These are phyloP conservation scores for Spathaspora sp. DNA, from an alignment of 805 yeast species.

Conservation along the genomic window DNA sequence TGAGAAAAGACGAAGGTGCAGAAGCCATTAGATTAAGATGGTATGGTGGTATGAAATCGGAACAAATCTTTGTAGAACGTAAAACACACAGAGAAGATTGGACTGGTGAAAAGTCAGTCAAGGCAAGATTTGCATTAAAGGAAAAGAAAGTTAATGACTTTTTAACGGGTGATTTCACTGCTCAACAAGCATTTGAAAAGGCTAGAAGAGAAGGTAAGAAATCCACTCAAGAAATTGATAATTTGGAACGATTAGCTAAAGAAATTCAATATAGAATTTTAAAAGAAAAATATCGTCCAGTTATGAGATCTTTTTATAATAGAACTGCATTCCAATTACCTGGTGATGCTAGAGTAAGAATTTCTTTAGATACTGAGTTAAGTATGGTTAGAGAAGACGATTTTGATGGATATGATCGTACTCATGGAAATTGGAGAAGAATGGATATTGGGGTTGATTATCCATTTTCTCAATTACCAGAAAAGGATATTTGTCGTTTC, in stretches of 20 bases:
- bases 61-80: slow-evolving; percentile 91
- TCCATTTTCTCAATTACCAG: slow-evolving; percentile 86
- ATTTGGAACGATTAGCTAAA: slow-evolving; percentile 84
- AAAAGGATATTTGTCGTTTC: slow-evolving; percentile 83
- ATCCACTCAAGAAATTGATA: slow-evolving; percentile 80
- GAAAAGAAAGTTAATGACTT: slow-evolving; percentile 88
- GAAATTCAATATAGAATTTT: slow-evolving; percentile 90
- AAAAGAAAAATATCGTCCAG: slow-evolving; percentile 85
- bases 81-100: slow-evolving; percentile 99
- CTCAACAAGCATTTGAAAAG: slow-evolving; percentile 85
- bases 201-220: slow-evolving; percentile 92
- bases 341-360: slow-evolving; percentile 98
- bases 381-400: slow-evolving; percentile 98
- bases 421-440: slow-evolving; percentile 94
- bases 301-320: slow-evolving; percentile 91
- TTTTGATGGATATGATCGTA: slow-evolving; percentile 88
- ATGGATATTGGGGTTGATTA: slow-evolving; percentile 97
- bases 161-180: slow-evolving; percentile 79
- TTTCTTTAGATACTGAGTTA: slow-evolving; percentile 93
- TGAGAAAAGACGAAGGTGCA: slow-evolving; percentile 97
- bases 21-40: slow-evolving; percentile 97
- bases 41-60: slow-evolving; percentile 97
- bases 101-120: slow-evolving; percentile 99
- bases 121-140: slow-evolving; percentile 90
- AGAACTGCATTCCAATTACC: slow-evolving; percentile 99